These are phyloP conservation scores for Amoeboaphelidium occidentale DNA, from an alignment of 371 early-diverging fungal genomes.

Conservation along the genomic window DNA sequence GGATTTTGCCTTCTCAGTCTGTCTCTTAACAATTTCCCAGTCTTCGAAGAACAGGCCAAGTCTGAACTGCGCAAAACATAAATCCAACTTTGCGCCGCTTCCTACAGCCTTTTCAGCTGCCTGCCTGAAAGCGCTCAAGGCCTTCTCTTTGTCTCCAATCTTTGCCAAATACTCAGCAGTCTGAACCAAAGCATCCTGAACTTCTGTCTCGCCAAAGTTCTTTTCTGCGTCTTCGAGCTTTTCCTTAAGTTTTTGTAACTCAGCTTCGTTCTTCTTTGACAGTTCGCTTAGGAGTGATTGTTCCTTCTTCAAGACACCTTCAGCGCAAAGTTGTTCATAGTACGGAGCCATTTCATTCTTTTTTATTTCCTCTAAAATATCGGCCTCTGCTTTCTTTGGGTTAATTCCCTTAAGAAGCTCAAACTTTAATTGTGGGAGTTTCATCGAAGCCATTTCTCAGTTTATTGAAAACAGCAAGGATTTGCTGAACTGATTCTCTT, in stretches of 20 bases:
- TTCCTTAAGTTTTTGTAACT: slow-evolving; percentile 47
- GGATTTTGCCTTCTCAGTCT: slow-evolving; percentile 49
- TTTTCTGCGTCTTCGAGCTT: slow-evolving; percentile 63
- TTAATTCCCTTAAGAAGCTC: too few species aligned
- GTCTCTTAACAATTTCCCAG: slow-evolving; percentile 41
- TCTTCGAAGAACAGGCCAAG: slow-evolving; percentile 85
- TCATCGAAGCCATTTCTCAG: too few species aligned
- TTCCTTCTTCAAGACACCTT: too few species aligned
- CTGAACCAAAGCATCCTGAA: slow-evolving; percentile 66
- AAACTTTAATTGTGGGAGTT: too few species aligned
- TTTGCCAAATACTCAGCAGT: slow-evolving; percentile 71
- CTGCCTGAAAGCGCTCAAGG: slow-evolving; percentile 48
- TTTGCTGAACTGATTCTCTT: too few species aligned
- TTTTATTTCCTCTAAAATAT: not conserved
- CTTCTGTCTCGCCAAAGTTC: slow-evolving; percentile 81
- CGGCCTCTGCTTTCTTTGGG: too few species aligned
- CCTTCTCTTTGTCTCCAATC: slow-evolving; percentile 88
- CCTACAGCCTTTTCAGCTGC: slow-evolving; percentile 66
- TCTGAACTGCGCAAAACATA: slow-evolving; percentile 67
- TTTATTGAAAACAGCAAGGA: too few species aligned
- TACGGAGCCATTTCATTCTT: slow-evolving; percentile 2
- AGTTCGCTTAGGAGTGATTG: not conserved
- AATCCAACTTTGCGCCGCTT: slow-evolving; percentile 72
- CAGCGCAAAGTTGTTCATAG: slow-evolving; percentile 2
- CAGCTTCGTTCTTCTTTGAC: slow-evolving; percentile 27